phyloP scores from a whole-genome alignment of 148 eudicot species.

The Diospyros kaki region DNA sequence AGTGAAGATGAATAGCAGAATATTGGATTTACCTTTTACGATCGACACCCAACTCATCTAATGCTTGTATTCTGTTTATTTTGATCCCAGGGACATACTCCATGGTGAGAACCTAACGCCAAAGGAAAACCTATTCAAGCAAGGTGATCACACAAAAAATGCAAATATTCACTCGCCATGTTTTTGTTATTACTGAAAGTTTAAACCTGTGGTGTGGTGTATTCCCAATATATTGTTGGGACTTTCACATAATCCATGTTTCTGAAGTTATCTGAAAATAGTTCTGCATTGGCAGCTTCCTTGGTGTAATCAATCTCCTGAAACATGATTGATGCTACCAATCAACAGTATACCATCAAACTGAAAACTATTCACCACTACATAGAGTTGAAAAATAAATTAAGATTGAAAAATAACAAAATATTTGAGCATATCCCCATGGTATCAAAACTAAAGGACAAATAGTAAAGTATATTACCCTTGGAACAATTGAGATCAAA shows the following conservation, averaged over 20 bases:
- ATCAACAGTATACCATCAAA: neutral
- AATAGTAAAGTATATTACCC: neutral
- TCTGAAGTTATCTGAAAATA: constrained; percentile 80
- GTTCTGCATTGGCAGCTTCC: constrained; percentile 96
- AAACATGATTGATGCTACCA: constrained; percentile 8
- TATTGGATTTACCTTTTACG: constrained; percentile 60
- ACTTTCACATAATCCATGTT: constrained; percentile 91
- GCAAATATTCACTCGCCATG: constrained; percentile 6
- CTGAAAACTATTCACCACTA: neutral
- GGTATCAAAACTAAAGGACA: neutral
- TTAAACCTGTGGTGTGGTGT: constrained; percentile 94
- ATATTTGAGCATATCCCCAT: neutral
- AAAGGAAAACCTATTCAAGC: constrained; percentile 20
- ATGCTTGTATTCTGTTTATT: constrained; percentile 91
- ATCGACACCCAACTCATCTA: constrained; percentile 95
- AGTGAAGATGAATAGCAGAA: neutral
- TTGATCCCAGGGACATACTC: constrained; percentile 99
- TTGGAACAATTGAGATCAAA: neutral
- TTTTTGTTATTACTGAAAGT: constrained; percentile 11
- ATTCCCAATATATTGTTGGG: constrained; percentile 79
- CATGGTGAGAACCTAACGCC: constrained; percentile 77
- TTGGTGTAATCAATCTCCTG: constrained; percentile 97
- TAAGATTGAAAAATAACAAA: constrained; percentile 3
- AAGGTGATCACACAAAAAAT: constrained; percentile 16
- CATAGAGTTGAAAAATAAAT: neutral